phyloP scores from a whole-genome alignment of 1,284 basidiomycete species.

The Vanrija sp. region DNA sequence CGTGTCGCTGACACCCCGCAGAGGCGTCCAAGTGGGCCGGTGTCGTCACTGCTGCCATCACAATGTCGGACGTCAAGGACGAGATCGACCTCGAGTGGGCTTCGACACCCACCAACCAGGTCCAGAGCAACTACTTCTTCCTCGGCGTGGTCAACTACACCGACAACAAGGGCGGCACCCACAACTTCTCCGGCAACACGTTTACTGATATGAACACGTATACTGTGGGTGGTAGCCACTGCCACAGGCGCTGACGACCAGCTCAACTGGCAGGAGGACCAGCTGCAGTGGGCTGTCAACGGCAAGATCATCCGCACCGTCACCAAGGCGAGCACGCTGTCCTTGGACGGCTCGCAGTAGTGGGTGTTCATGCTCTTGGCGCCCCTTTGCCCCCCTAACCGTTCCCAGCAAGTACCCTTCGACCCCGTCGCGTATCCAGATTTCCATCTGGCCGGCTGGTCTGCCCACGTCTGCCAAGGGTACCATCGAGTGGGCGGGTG shows the following conservation, averaged over 20 bases:
- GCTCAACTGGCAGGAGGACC: constrained; percentile 72
- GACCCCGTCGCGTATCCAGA: constrained; percentile 71
- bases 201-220: constrained; percentile 69
- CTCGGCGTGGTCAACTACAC: constrained; percentile 60
- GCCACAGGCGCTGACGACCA: neutral
- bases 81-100: constrained; percentile 76
- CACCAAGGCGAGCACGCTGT: constrained; percentile 58
- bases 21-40: constrained; percentile 58
- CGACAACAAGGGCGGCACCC: constrained; percentile 37
- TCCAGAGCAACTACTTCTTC: constrained; percentile 66
- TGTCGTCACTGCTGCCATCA: constrained; percentile 76
- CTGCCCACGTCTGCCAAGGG: constrained; percentile 59
- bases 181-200: constrained; percentile 56
- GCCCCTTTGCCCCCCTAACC: neutral
- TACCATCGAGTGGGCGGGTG: constrained; percentile 71
- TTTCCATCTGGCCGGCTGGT: constrained; percentile 77
- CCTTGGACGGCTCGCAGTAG: constrained; percentile 47
- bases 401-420: constrained; percentile 57
- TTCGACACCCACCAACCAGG: constrained; percentile 55
- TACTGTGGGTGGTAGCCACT: constrained; percentile 53
- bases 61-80: constrained; percentile 74
- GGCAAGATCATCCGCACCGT: constrained; percentile 65
- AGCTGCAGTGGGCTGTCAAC: constrained; percentile 65
- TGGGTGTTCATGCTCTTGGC: neutral
- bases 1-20: constrained; percentile 8